Evolutionary conservation across 306 rosid genomes (phyloP), one percentile per base, ranked within the genome.

Genomic region (Prunus campanulata): DNA sequence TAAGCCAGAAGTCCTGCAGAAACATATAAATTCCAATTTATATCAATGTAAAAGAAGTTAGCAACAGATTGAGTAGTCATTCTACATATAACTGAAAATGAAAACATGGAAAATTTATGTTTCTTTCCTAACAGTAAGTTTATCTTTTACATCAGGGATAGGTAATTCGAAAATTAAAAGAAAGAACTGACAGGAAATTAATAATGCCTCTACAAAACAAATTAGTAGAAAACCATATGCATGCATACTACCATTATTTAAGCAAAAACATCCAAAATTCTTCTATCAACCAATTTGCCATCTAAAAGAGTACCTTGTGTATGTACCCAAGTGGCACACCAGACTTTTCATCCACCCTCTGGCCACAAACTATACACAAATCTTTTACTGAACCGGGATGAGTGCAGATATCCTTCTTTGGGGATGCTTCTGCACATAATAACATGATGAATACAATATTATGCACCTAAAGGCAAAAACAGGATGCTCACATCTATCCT

Each of bases 351-450:
- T 82, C 87, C 84, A 93, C 64, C 82, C 83, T 85, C 71, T 91
- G 85, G 50, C 98, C 98, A 83, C 97, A 93, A 22, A 74, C 74
- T 68, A 88, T 82, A 64, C 98, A 91, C 94, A 91, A 87, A 47
- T 85, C 78, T 72, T 90, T 93, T 81, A 93, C 91, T 10, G 95
- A 86, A 24, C 96, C 95, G 47, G 98, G 98, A 84, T 93, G 96
- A 2, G 85, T 68, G 72, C 98, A 91, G 19, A 24, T 56, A 69
- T 81, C 87, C 76, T 56, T 76, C 83, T 82, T 72, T 22, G 20
- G 29, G 7, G 88, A 77, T 79, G 68, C 79, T 79, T 85, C 96
- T 89, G 88, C 85, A 79, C 49, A 73, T 46, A 75, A 71, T 24
- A 65, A 39, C 46, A 50, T 16, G 9, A 76, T 56, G 44, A 10